phyloP scores from a whole-genome alignment of 1,284 basidiomycete genomes.

The Cryptococcus sp. region DNA sequence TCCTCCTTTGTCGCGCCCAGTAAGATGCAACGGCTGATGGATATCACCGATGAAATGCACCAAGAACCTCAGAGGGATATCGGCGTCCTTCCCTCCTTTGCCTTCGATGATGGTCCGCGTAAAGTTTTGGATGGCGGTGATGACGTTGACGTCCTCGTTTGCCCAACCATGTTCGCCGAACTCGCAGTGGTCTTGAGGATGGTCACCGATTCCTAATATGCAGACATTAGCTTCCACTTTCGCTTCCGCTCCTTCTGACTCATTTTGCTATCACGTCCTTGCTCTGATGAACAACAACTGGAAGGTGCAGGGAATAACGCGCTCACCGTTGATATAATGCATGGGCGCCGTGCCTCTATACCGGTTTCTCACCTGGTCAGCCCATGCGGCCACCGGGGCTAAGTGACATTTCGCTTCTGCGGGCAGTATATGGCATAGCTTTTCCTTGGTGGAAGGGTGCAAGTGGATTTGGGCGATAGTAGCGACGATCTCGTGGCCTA shows the following conservation, averaged over 20 bases:
- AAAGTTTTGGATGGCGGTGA: constrained; percentile 72
- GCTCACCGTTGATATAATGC: constrained; percentile 57
- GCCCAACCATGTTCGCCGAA: constrained; percentile 80
- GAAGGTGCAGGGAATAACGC: not conserved
- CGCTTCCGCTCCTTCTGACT: too few relatives aligned
- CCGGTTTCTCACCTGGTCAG: constrained; percentile 65
- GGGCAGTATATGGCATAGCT: constrained; percentile 68
- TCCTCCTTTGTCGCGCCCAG: constrained; percentile 79
- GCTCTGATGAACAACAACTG: not conserved
- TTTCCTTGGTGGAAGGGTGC: constrained; percentile 68
- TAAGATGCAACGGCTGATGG: constrained; percentile 87
- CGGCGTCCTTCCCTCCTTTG: constrained; percentile 35
- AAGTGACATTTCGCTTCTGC: constrained; percentile 67
- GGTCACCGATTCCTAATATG: constrained; percentile 59
- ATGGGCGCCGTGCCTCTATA: constrained; percentile 52
- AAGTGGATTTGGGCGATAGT: constrained; percentile 91
- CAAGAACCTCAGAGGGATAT: constrained; percentile 78
- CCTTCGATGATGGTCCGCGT: constrained; percentile 55
- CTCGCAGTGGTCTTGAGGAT: constrained; percentile 70
- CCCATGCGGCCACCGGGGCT: constrained; percentile 81
- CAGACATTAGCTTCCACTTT: not conserved
- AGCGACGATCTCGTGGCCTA: constrained; percentile 86
- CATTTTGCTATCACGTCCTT: too few relatives aligned
- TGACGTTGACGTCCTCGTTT: constrained; percentile 66
- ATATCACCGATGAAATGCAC: constrained; percentile 88